A percentile compares a stretch with the other conserved stretches of the same genome.
Evolutionary conservation across 768 basidiomycete species (phyloP).

Genomic region (Trametes cubensis): DNA sequence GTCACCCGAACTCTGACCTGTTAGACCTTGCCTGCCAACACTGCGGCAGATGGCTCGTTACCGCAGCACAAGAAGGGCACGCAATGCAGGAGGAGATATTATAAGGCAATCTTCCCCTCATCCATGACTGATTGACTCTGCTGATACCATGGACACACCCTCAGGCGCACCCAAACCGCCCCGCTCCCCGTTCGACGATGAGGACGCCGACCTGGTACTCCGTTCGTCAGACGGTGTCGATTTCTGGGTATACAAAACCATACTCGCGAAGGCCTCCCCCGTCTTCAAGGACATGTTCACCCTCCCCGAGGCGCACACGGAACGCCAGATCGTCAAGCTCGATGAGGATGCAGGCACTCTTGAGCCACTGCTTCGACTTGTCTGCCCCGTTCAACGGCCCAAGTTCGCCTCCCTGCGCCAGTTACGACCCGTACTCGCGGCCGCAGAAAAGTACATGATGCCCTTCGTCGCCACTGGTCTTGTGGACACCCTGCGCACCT

Average conservation of each 20-base stretch:
- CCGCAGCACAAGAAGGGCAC: too few species aligned
- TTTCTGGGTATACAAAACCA: constrained; percentile 47
- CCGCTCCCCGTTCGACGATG: constrained; percentile 39
- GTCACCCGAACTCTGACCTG: too few species aligned
- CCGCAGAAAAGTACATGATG: constrained; percentile 25
- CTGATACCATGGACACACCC: too few species aligned
- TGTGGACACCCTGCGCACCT: not conserved
- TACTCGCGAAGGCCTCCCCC: constrained; percentile 45
- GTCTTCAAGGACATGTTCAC: constrained; percentile 40
- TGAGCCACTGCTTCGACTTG: constrained; percentile 13
- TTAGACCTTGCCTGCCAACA: too few species aligned
- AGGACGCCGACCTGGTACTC: constrained; percentile 46
- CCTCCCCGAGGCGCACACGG: not conserved
- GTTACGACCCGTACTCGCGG: constrained; percentile 18
- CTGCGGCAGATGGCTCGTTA: too few species aligned
- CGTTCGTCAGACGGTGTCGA: constrained; percentile 44
- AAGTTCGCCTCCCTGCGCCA: constrained; percentile 8
- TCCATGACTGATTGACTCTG: too few species aligned
- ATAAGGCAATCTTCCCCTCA: too few species aligned
- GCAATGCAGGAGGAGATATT: too few species aligned
- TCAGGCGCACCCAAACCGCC: not conserved
- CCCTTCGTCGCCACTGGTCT: not conserved
- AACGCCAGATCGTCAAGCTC: constrained; percentile 6
- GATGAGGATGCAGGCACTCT: constrained; percentile 17
- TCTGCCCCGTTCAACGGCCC: constrained; percentile 19